Conservation (phyloP, 1,284 basidiomycete genomes). For the Rhodofomes roseus region DNA sequence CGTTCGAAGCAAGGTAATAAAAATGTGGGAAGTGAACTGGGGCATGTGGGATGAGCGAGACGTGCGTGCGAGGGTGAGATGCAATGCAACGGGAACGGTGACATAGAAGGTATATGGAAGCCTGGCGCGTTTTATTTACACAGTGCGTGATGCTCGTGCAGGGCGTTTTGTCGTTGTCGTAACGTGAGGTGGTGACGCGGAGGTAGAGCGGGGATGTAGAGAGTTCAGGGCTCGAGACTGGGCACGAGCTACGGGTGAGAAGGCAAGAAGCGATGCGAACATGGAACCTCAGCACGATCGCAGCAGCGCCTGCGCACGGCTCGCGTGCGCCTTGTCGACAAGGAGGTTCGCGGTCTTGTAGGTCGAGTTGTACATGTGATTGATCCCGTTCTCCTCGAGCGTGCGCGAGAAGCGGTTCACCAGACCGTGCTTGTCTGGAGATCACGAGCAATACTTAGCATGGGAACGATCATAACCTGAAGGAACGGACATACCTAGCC, state of each 20-base stretch:
- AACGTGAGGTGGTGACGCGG: background rate
- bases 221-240: too few species aligned
- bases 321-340: slow-evolving; percentile 38
- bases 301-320: slow-evolving; percentile 27
- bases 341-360: slow-evolving; percentile 82
- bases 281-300: slow-evolving; percentile 23
- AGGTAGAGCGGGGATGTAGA: background rate
- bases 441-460: background rate
- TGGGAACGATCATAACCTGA: slow-evolving; percentile 1
- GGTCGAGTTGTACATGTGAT: slow-evolving; percentile 83
- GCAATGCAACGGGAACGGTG: background rate
- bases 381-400: slow-evolving; percentile 66
- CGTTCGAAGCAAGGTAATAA: background rate
- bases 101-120: background rate
- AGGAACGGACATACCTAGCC: slow-evolving; percentile 46
- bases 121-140: background rate
- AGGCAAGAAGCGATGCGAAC: background rate
- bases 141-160: background rate
- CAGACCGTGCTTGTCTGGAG: slow-evolving; percentile 67
- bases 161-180: background rate
- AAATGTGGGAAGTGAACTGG: background rate
- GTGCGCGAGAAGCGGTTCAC: slow-evolving; percentile 74
- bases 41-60: background rate
- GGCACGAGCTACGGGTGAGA: background rate
- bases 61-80: background rate